phyloP scores from a whole-genome alignment of 1,139 yeast species.

The Schwanniomyces etchellsii region DNA sequence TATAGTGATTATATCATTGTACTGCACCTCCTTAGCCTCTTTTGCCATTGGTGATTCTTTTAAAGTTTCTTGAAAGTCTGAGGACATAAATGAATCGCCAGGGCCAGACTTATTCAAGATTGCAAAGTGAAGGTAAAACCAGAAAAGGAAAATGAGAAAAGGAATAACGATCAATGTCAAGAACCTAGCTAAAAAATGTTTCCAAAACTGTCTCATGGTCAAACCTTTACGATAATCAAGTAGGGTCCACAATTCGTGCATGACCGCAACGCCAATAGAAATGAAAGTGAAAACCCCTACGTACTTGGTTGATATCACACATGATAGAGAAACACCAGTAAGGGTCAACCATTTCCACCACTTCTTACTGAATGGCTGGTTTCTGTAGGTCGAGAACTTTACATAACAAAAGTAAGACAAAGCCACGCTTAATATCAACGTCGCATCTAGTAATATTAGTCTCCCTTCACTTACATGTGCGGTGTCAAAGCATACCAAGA shows the following conservation, averaged over 20 bases:
- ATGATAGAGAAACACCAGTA: constrained; percentile 82
- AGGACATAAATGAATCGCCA: constrained; percentile 90
- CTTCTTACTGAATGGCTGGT: constrained; percentile 51
- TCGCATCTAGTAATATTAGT: constrained; percentile 85
- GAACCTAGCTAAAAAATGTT: constrained; percentile 75
- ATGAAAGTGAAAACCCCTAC: constrained; percentile 91
- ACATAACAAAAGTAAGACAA: constrained; percentile 73
- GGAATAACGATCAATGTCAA: constrained; percentile 75
- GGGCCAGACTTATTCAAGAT: constrained; percentile 85
- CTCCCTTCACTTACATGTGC: constrained; percentile 93
- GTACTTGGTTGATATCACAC: constrained; percentile 90
- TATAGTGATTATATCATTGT: constrained; percentile 69
- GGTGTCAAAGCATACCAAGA: constrained; percentile 76
- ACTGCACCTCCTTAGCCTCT: constrained; percentile 68
- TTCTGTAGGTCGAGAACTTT: constrained; percentile 69
- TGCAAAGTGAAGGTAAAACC: constrained; percentile 92
- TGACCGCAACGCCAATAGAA: constrained; percentile 81
- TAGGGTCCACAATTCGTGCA: constrained; percentile 81
- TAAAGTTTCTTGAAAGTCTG: constrained; percentile 88
- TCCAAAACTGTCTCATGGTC: constrained; percentile 48
- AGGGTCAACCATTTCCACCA: constrained; percentile 90
- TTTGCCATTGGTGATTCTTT: constrained; percentile 75
- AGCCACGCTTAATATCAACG: constrained; percentile 78
- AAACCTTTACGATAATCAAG: constrained; percentile 71
- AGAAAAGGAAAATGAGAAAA: constrained; percentile 72